These are phyloP conservation scores for Aspergillus affinis DNA, from an alignment of 495 filamentous ascomycete genomes.

Conservation along the genomic window DNA sequence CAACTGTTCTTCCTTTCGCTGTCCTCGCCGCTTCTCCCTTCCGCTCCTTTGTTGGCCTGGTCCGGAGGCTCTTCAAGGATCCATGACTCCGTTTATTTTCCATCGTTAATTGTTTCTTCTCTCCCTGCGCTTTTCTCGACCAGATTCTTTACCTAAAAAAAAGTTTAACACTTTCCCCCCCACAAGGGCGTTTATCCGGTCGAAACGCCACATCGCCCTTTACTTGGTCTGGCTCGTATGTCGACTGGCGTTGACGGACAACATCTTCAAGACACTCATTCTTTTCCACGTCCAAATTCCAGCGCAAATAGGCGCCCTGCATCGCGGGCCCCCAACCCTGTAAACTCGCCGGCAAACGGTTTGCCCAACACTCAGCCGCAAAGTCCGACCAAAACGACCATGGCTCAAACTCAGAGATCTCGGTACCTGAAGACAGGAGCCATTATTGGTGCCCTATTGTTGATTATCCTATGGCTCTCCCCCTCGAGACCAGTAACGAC, in stretches of 20 bases:
- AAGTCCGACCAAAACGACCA: constrained; percentile 36
- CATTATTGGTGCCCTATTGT: constrained; percentile 69
- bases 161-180: not conserved
- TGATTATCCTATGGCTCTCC: constrained; percentile 73
- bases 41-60: constrained; percentile 22
- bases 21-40: constrained; percentile 4
- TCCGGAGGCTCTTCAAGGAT: constrained; percentile 27
- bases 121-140: constrained; percentile 1
- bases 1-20: constrained; percentile 16
- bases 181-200: constrained; percentile 6
- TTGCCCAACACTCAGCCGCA: constrained; percentile 17
- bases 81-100: constrained; percentile 31
- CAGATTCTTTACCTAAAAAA: constrained; percentile 9
- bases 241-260: constrained; percentile 47
- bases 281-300: constrained; percentile 18
- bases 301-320: constrained; percentile 35
- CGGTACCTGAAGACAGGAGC: constrained; percentile 81
- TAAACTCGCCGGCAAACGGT: constrained; percentile 12
- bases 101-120: constrained; percentile 27
- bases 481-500: constrained; percentile 48
- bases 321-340: constrained; percentile 29
- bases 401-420: constrained; percentile 71
- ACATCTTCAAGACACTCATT: constrained; percentile 21
- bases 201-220: constrained; percentile 16
- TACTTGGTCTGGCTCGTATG: constrained; percentile 42